Conservation (phyloP, 2,329 filamentous ascomycete genomes). For the Alternaria burnsii region DNA sequence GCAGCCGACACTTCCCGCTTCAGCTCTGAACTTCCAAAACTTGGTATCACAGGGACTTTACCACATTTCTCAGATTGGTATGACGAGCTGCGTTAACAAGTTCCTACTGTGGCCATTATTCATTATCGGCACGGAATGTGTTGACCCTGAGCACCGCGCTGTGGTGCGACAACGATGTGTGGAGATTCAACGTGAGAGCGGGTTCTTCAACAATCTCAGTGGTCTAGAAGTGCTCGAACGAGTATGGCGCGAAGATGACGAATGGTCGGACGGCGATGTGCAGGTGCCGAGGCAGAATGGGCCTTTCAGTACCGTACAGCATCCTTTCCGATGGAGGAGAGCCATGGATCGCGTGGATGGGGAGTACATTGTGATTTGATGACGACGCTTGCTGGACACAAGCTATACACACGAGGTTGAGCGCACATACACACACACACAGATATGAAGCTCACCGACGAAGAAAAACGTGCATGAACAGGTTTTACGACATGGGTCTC, state of each 20-base stretch:
- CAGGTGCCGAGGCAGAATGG: slow-evolving; percentile 30
- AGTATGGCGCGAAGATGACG: slow-evolving; percentile 73
- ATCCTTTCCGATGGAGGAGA: slow-evolving; percentile 59
- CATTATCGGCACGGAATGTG: slow-evolving; percentile 87
- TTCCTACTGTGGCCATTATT: slow-evolving; percentile 95
- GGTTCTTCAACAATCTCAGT: slow-evolving; percentile 92
- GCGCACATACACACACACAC: not conserved
- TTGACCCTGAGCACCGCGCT: slow-evolving; percentile 79
- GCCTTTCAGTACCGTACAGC: slow-evolving; percentile 37
- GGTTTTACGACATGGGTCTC: slow-evolving; percentile 15
- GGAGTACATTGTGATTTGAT: slow-evolving; percentile 62
- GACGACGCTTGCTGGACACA: slow-evolving; percentile 23
- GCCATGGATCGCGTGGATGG: slow-evolving; percentile 61
- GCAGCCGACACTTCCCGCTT: slow-evolving; percentile 75
- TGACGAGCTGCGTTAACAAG: slow-evolving; percentile 78
- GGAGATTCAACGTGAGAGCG: slow-evolving; percentile 86
- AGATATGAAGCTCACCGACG: slow-evolving; percentile 13
- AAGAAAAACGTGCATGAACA: slow-evolving; percentile 10
- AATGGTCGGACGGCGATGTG: slow-evolving; percentile 35
- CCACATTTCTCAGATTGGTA: slow-evolving; percentile 81
- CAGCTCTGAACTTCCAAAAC: slow-evolving; percentile 80
- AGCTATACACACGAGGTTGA: slow-evolving; percentile 16
- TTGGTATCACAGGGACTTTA: slow-evolving; percentile 83
- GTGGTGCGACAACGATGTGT: slow-evolving; percentile 82
- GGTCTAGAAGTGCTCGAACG: slow-evolving; percentile 86